Evolutionary conservation across 805 yeast genomes (phyloP).

Genomic region (Kuraishia piskuri): DNA sequence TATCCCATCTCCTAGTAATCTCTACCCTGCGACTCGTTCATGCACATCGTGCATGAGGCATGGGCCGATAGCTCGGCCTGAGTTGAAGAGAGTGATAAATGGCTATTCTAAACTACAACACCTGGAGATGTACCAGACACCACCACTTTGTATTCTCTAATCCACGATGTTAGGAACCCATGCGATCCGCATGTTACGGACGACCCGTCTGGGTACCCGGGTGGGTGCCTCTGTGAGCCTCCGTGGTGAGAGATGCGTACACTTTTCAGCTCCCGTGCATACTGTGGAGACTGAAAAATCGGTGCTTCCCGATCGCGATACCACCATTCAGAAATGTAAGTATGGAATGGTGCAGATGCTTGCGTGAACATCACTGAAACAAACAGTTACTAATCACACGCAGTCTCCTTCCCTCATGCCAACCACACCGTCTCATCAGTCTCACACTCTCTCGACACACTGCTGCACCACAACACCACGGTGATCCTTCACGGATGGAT

Average conservation of each 20-base stretch:
- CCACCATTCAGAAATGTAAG: constrained; percentile 14
- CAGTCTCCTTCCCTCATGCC: not conserved
- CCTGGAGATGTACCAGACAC: not conserved
- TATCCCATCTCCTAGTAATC: too few species aligned
- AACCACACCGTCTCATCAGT: constrained; percentile 2
- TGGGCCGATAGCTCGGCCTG: not conserved
- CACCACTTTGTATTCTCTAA: not conserved
- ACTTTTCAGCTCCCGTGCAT: not conserved
- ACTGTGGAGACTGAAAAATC: not conserved
- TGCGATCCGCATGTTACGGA: not conserved
- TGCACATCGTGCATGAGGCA: not conserved
- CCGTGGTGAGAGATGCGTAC: not conserved
- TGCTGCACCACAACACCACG: constrained; percentile 5
- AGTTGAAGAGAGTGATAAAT: not conserved
- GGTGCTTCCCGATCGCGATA: constrained; percentile 12
- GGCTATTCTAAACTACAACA: not conserved
- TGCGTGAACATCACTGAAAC: too few species aligned
- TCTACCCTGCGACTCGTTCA: too few species aligned
- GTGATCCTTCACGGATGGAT: constrained; percentile 79
- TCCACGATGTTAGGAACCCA: not conserved
- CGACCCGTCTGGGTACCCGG: not conserved
- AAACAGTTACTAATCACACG: not conserved
- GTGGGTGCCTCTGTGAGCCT: not conserved
- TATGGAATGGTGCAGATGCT: too few species aligned
- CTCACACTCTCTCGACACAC: not conserved